phyloP scores from a whole-genome alignment of 1,139 yeast genomes.

The Geotrichum fermentans region DNA sequence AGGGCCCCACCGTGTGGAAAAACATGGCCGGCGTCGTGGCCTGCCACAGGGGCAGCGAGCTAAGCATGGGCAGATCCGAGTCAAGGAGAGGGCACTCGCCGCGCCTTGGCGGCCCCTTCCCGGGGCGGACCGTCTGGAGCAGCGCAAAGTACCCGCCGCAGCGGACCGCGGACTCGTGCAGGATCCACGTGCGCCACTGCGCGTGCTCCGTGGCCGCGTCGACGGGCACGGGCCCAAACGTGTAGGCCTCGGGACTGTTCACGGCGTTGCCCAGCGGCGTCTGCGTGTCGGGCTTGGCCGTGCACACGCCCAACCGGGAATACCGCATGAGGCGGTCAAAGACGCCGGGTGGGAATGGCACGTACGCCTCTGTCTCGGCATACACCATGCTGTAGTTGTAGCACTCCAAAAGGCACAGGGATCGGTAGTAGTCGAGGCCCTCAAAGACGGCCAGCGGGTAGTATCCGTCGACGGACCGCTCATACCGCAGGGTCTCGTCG shows the following conservation, averaged over 20 bases:
- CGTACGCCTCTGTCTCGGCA: not conserved
- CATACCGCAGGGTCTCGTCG: conserved; percentile 22
- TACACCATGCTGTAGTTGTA: conserved; percentile 5
- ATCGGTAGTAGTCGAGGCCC: conserved; percentile 7
- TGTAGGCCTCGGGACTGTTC: conserved; percentile 8
- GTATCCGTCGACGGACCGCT: not conserved
- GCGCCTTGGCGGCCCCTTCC: no score
- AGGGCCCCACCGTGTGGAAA: conserved; percentile 30
- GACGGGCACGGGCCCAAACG: conserved; percentile 2
- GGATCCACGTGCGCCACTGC: conserved; percentile 37
- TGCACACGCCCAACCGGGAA: conserved; percentile 1
- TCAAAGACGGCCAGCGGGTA: conserved; percentile 20
- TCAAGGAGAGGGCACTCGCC: conserved; percentile 27
- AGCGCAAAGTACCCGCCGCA: no score
- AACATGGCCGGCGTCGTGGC: conserved; percentile 31
- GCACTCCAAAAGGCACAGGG: conserved; percentile 9
- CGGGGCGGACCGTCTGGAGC: no score
- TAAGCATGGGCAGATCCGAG: conserved; percentile 34
- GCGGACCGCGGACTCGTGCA: conserved; percentile 33
- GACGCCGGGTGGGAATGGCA: not conserved
- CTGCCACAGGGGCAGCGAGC: conserved; percentile 33
- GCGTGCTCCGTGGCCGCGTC: conserved; percentile 5
- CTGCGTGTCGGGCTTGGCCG: conserved; percentile 1
- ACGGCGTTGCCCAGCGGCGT: conserved; percentile 9
- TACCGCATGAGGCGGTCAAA: conserved; percentile 1